Conservation (phyloP, 1,139 yeast genomes). For the Suhomyces taliae region DNA sequence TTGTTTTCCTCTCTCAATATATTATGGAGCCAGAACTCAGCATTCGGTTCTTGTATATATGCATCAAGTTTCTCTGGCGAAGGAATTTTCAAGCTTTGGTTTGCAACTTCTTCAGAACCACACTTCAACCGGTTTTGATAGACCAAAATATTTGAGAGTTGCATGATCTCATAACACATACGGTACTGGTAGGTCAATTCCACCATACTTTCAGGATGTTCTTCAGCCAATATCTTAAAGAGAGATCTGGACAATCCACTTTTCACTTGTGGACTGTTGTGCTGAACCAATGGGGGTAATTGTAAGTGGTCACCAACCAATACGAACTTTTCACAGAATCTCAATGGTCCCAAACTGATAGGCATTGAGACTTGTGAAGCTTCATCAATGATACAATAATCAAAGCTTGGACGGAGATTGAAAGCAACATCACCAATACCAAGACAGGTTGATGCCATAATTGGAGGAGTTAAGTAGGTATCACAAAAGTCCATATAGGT, state of each 20-base stretch:
- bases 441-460: conserved; percentile 88
- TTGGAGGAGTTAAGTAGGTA: conserved; percentile 56
- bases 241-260: conserved; percentile 75
- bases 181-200: conserved; percentile 84
- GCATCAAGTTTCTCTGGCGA: conserved; percentile 19
- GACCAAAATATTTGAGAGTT: conserved; percentile 73
- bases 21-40: conserved; percentile 31
- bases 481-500: conserved; percentile 44
- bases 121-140: conserved; percentile 76
- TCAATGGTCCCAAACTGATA: conserved; percentile 80
- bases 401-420: conserved; percentile 61
- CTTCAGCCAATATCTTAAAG: conserved; percentile 69
- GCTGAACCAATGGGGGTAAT: conserved; percentile 78
- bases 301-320: conserved; percentile 96
- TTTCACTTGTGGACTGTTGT: conserved; percentile 53
- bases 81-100: conserved; percentile 53
- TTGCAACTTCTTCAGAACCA: conserved; percentile 66
- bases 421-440: conserved; percentile 70
- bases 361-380: conserved; percentile 96
- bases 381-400: conserved; percentile 93
- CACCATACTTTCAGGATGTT: conserved; percentile 68
- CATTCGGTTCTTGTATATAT: conserved; percentile 13
- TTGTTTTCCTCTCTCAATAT: conserved; percentile 38
- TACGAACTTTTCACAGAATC: conserved; percentile 74
- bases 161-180: conserved; percentile 90